A percentile compares a stretch with the other conserved stretches of the same genome.
Conservation (phyloP, 331 rosid species). For the Cucumis variabilis region DNA sequence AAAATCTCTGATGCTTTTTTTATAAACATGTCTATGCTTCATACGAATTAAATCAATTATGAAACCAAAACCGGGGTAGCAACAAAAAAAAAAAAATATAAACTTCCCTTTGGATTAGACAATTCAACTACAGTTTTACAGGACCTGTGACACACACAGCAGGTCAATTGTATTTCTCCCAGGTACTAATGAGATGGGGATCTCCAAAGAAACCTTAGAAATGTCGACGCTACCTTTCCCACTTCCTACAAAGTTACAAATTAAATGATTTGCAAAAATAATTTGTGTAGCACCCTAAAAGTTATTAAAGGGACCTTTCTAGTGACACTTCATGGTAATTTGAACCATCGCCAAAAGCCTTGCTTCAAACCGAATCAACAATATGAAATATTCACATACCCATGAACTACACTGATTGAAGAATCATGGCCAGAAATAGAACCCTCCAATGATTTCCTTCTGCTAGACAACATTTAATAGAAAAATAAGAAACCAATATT, state of each 20-base stretch:
- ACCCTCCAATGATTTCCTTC: conserved; percentile 48
- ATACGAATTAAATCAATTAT: background rate
- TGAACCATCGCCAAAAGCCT: conserved; percentile 37
- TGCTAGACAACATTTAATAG: conserved; percentile 23
- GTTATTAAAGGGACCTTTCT: background rate
- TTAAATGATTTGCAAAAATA: conserved; percentile 66
- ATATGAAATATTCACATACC: conserved; percentile 34
- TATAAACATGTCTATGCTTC: background rate
- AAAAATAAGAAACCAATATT: conserved; percentile 3
- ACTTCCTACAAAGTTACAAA: conserved; percentile 57
- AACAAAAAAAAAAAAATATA: no score
- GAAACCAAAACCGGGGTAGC: background rate
- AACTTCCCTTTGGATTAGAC: no score
- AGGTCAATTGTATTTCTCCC: no score
- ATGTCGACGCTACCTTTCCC: no score
- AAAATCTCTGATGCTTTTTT: no score
- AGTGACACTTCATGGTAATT: background rate
- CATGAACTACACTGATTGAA: conserved; percentile 46
- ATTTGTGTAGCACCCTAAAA: background rate
- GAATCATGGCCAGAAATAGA: conserved; percentile 44
- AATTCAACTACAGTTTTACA: background rate
- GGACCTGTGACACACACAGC: no score
- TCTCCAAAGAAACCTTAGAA: no score
- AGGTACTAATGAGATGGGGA: no score
- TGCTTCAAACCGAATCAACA: conserved; percentile 55